Base-by-base conservation (phyloP, 2,329 filamentous ascomycete species). In the Metarhizium sp. region DNA sequence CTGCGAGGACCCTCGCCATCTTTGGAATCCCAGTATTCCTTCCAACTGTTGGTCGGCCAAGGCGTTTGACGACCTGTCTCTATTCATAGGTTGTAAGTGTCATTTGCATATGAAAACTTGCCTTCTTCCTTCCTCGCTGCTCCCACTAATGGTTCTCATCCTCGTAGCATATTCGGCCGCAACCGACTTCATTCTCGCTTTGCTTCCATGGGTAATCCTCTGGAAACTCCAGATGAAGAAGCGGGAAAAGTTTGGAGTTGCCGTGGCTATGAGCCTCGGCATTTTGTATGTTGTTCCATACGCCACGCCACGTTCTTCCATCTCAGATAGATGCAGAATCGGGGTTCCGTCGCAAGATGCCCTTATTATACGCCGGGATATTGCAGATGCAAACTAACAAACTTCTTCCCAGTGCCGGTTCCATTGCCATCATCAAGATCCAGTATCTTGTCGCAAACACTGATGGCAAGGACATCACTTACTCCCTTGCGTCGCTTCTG, bases 41-140 rank as follows among this genome's bases (percentile, higher is more conserved):
- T 57, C 52, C 2, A 25, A 29, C 2, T 57, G 55, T 30, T 57
- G 52, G 55, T 46, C 52, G 16, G 29, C 55, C 8, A 7, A 13
- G 1, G 38, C 54, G 1, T 57, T 57, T 42, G 50, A 50, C 11
- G n/a, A 42, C 18, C 30, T 57, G 2, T 50, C 55, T 2, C 36
- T 55, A 20, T 57, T 57, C n/a, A 36, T 57, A 32, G 55, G 55
- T n/a, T 54, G 55, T 57, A 55, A 18, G 55, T 57, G 30, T 50
- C 0, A 14, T 25, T 36, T 46, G 16, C n/a, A 45, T 25, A 6
- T 20, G 16, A 18, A 43, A 36, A 10, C 13, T 13, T 13, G 34
- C 13, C 7, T 8, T 13, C 8, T 13, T 36, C 13, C 8, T 13
- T 36, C 13, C 13, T 42, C n/a, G 40, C 10, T 5, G 4, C 42